Evolutionary conservation across 306 rosid species (phyloP).

Genomic region (Trifolium repens): DNA sequence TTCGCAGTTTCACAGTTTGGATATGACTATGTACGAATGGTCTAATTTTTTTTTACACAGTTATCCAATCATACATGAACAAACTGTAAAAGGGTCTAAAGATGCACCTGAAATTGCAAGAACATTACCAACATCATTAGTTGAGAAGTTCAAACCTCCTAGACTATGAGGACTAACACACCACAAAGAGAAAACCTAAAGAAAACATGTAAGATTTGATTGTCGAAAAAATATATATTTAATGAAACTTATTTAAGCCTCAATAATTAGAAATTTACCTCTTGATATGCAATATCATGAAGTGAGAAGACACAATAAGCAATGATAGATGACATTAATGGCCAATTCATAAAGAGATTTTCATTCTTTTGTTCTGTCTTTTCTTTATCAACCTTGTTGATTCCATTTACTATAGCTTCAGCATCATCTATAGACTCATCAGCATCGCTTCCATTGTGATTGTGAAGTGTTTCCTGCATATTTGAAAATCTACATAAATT

Average conservation of each 20-base stretch:
- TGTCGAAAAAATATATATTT: neutral
- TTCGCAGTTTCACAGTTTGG: too few species aligned
- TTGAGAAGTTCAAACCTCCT: constrained; percentile 69
- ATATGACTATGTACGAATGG: too few species aligned
- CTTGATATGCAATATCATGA: constrained; percentile 81
- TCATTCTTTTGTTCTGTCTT: constrained; percentile 39
- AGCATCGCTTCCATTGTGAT: constrained; percentile 35
- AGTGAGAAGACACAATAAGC: constrained; percentile 70
- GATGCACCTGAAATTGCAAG: constrained; percentile 69
- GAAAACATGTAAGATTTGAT: neutral
- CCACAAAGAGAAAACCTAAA: constrained; percentile 86
- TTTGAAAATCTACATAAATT: neutral
- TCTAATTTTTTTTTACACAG: too few species aligned
- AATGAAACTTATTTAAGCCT: neutral
- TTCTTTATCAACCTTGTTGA: constrained; percentile 31
- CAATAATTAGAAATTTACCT: constrained; percentile 53
- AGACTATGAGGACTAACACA: constrained; percentile 64
- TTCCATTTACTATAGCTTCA: constrained; percentile 60
- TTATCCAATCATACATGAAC: neutral
- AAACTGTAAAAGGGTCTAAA: neutral
- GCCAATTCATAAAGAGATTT: constrained; percentile 79
- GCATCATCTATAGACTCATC: constrained; percentile 35
- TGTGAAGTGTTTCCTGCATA: constrained; percentile 83
- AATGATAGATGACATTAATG: constrained; percentile 77
- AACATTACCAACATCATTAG: constrained; percentile 69